These are phyloP conservation scores for Scopulariopsis brevicaulis DNA, from an alignment of 2,329 filamentous ascomycete genomes.

Conservation along the genomic window DNA sequence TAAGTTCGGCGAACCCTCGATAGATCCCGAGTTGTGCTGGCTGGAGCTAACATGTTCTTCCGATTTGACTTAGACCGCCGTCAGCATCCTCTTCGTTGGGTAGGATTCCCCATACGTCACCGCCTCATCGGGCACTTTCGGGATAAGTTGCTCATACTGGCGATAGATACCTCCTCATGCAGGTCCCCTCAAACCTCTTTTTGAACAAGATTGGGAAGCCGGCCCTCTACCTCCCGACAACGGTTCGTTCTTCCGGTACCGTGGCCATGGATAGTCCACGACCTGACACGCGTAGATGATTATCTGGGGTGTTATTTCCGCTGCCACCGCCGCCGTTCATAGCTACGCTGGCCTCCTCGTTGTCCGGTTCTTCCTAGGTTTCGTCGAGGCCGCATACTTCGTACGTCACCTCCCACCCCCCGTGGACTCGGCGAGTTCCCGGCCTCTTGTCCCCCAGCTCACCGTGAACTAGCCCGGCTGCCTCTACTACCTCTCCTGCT, in stretches of 20 bases:
- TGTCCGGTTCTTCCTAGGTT: conserved; percentile 25
- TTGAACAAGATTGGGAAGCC: conserved; percentile 25
- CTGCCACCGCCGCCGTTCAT: conserved; percentile 22
- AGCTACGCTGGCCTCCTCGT: conserved; percentile 21
- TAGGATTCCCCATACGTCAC: conserved; percentile 12
- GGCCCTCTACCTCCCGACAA: conserved; percentile 18
- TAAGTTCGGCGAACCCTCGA: background rate
- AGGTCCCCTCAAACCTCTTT: conserved; percentile 30
- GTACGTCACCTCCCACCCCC: background rate
- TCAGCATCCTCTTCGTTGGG: conserved; percentile 40
- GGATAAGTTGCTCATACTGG: background rate
- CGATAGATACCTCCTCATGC: conserved; percentile 27
- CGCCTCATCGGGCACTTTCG: background rate
- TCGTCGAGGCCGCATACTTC: conserved; percentile 18
- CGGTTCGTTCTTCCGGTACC: background rate
- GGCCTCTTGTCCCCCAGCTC: background rate
- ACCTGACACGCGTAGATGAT: conserved; percentile 25
- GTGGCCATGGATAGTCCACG: background rate
- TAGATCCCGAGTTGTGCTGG: background rate
- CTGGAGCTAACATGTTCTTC: background rate
- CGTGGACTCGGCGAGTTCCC: background rate
- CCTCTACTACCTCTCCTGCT: conserved; percentile 36
- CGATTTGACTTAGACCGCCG: conserved; percentile 21
- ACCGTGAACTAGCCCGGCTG: conserved; percentile 23
- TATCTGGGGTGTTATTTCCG: conserved; percentile 25